phyloP scores from a whole-genome alignment of 116 monocot genomes.

The Dioscorea cayenensis region DNA sequence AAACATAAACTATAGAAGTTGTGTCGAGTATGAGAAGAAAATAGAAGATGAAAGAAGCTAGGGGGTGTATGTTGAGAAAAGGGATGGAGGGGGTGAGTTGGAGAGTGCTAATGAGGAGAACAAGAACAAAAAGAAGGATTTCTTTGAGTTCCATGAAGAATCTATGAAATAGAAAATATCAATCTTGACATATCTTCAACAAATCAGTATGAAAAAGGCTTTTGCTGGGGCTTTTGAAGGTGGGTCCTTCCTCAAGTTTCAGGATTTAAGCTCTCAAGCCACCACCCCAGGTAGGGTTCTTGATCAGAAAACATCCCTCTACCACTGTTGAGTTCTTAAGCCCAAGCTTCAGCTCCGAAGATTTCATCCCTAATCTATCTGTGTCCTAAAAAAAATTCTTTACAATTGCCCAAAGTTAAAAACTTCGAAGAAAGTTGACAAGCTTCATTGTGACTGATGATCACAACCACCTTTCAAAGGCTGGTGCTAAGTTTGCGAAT shows the following conservation, averaged over 20 bases:
- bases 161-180: conserved; percentile 10
- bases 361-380: conserved; percentile 55
- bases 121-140: conserved; percentile 32
- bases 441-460: conserved; percentile 42
- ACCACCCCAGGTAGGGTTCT: conserved; percentile 56
- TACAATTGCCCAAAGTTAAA: conserved; percentile 82
- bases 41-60: too few species aligned
- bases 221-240: conserved; percentile 94
- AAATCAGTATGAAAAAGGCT: conserved; percentile 79
- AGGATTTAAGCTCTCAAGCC: conserved; percentile 37
- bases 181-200: conserved; percentile 51
- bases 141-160: too few species aligned
- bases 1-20: too few species aligned
- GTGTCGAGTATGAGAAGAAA: too few species aligned
- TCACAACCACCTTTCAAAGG: conserved; percentile 64
- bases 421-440: conserved; percentile 61
- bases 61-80: too few species aligned
- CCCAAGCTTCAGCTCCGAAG: conserved; percentile 29
- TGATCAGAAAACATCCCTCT: conserved; percentile 74
- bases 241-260: conserved; percentile 73
- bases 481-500: conserved; percentile 63
- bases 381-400: conserved; percentile 66
- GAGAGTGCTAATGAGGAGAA: conserved; percentile 16
- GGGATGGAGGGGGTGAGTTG: too few species aligned
- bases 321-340: conserved; percentile 70